A percentile compares a stretch with the other conserved stretches of the same genome.
These are phyloP conservation scores for Cairneyella variabilis DNA, from an alignment of 495 filamentous ascomycete genomes.

Conservation along the genomic window DNA sequence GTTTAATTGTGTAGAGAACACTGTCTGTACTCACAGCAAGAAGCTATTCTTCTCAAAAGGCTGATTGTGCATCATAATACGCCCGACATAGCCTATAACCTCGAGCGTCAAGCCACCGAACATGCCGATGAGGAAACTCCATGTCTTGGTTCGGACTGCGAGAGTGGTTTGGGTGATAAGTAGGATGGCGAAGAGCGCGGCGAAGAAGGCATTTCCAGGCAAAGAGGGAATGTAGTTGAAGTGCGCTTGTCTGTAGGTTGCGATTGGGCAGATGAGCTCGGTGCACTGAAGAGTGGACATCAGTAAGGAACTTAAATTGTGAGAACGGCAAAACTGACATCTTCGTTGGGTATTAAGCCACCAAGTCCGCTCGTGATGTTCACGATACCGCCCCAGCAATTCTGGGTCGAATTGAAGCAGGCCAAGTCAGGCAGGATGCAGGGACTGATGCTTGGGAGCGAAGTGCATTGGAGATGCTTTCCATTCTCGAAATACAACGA, in stretches of 20 bases:
- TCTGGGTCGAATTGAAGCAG: neutral
- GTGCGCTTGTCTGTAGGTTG: neutral
- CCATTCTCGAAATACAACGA: neutral
- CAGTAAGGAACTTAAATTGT: too few species aligned
- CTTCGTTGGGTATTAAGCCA: neutral
- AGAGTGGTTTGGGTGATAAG: slow-evolving; percentile 24
- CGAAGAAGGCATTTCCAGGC: slow-evolving; percentile 35
- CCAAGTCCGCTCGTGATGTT: neutral
- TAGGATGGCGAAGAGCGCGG: slow-evolving; percentile 27
- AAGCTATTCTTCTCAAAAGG: slow-evolving; percentile 35
- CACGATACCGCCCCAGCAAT: neutral
- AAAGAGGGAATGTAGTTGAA: slow-evolving; percentile 36
- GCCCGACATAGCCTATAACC: slow-evolving; percentile 37
- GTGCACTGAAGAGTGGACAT: neutral
- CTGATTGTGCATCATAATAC: slow-evolving; percentile 35
- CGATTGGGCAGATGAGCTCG: neutral
- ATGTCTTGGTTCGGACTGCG: slow-evolving; percentile 20
- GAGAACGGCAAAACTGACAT: neutral
- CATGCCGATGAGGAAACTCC: slow-evolving; percentile 38
- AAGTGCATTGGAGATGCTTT: neutral
- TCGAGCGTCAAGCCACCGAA: slow-evolving; percentile 35
- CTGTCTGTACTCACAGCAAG: slow-evolving; percentile 24
- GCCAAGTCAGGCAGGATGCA: neutral
- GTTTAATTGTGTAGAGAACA: neutral
- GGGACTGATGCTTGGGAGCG: neutral